phyloP scores from a whole-genome alignment of 2,329 filamentous ascomycete species.

The Nannizzia gypsea region DNA sequence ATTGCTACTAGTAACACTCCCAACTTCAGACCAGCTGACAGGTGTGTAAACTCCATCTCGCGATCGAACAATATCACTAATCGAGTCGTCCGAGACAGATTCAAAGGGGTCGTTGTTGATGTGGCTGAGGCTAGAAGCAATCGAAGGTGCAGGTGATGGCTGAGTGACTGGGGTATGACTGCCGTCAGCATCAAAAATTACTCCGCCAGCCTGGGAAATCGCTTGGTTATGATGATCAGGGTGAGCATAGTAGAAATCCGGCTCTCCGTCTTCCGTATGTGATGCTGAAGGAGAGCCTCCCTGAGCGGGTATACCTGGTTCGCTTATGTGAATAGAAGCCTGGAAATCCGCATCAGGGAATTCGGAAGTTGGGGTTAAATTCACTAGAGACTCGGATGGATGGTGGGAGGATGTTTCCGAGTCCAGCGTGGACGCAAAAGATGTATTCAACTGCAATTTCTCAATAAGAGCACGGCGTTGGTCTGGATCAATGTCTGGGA shows the following conservation, averaged over 20 bases:
- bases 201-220: slow-evolving; percentile 4
- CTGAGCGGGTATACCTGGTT: slow-evolving; percentile 17
- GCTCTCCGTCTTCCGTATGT: slow-evolving; percentile 23
- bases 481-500: slow-evolving; percentile 9
- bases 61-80: slow-evolving; percentile 29
- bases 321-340: slow-evolving; percentile 11
- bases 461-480: slow-evolving; percentile 14
- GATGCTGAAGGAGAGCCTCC: slow-evolving; percentile 18
- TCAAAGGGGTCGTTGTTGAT: slow-evolving; percentile 23
- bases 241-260: slow-evolving; percentile 26
- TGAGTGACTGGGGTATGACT: slow-evolving; percentile 9
- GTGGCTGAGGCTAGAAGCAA: slow-evolving; percentile 28
- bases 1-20: slow-evolving; percentile 33
- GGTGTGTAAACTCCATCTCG: slow-evolving; percentile 27
- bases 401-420: slow-evolving; percentile 28
- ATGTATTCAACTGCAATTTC: slow-evolving; percentile 15
- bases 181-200: neutral
- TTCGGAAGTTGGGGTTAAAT: slow-evolving; percentile 38
- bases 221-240: slow-evolving; percentile 16
- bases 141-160: slow-evolving; percentile 27
- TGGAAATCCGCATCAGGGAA: slow-evolving; percentile 21
- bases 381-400: slow-evolving; percentile 32
- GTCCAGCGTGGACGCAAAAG: slow-evolving; percentile 20
- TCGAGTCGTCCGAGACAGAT: slow-evolving; percentile 25
- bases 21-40: slow-evolving; percentile 35